Conservation (phyloP, 2,329 filamentous ascomycete genomes). For the Grosmannia clavigera region DNA sequence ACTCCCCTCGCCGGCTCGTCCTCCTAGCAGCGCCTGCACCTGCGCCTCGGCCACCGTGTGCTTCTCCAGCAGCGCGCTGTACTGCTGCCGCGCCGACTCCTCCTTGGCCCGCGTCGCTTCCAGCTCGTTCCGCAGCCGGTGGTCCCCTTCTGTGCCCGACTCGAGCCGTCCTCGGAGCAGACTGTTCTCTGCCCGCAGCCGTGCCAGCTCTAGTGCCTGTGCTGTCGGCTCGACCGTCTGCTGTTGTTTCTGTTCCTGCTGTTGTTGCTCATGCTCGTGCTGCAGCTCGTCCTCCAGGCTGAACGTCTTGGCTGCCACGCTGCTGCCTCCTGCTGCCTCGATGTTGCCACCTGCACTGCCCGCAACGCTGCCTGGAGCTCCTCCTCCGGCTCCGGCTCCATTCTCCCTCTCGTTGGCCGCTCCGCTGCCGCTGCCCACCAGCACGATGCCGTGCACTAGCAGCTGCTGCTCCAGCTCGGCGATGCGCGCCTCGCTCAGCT, state of each 20-base stretch:
- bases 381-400: background rate
- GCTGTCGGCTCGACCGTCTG: conserved; percentile 20
- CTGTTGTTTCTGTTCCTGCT: conserved; percentile 17
- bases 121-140: conserved; percentile 40
- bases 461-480: conserved; percentile 47
- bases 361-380: background rate
- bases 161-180: conserved; percentile 42
- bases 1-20: conserved; percentile 37
- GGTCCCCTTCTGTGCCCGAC: conserved; percentile 39
- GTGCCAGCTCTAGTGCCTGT: conserved; percentile 39
- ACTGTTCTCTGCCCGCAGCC: conserved; percentile 49
- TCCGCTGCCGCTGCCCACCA: conserved; percentile 11
- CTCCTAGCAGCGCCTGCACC: conserved; percentile 39
- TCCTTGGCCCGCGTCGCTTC: conserved; percentile 39
- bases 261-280: conserved; percentile 27
- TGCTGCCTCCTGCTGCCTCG: too few species aligned
- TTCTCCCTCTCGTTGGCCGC: background rate
- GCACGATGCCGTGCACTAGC: conserved; percentile 24
- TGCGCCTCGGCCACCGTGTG: conserved; percentile 45
- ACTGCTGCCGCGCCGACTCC: conserved; percentile 39
- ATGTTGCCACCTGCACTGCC: too few species aligned
- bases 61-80: conserved; percentile 46
- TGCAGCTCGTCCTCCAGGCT: conserved; percentile 51
- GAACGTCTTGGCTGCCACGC: conserved; percentile 19
- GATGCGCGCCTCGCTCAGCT: conserved; percentile 39